Evolutionary conservation across 208 protist genomes (phyloP), one percentile per base, ranked within the genome.

Genomic region (Angomonas ambiguus): DNA sequence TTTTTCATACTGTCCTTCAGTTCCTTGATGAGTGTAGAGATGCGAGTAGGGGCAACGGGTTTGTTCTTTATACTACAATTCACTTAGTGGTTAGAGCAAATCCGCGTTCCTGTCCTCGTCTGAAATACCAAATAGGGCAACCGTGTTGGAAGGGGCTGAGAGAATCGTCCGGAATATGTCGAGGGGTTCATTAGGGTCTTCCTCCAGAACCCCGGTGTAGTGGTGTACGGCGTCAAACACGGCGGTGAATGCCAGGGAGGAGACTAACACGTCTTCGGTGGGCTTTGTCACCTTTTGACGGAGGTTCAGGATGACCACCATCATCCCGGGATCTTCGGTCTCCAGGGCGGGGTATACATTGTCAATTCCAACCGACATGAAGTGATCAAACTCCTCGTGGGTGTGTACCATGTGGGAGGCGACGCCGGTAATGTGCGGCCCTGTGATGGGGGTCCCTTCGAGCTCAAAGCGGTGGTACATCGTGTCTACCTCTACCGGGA

Each of bases 161-260:
- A 91, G 72, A 34, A 85, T 69, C 58, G 75, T 69, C 25, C 74
- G 74, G 62, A 93, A 91, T 28, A 93, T 64, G 28, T 82, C 77
- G 25, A 85, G 76, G 53, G 82, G 87, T 45, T 93, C 83, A 6
- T 58, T 48, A 1, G 76, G 51, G 49, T 72, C 66, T 20, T 75
- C 68, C 28, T 69, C 65, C 31, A 90, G 70, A 51, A 85, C 74
- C 6, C 61, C 67, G 27, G 66, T 65, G 73, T 89, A 93, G 68
- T 90, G 83, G 35, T 88, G 80, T 24, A 93, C 79, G 0, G 74
- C 74, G 62, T 90, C 83, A 27, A 93, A 93, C 22, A 90, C 82
- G 6, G 87, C 80, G 10, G 84, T 88, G 45, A 6, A 80, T 25
- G 85, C 48, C 20, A 93, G 72, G 28, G 84, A 87, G 22, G 87